phyloP scores from a whole-genome alignment of 305 asterid genomes.

The Andrographis paniculata region DNA sequence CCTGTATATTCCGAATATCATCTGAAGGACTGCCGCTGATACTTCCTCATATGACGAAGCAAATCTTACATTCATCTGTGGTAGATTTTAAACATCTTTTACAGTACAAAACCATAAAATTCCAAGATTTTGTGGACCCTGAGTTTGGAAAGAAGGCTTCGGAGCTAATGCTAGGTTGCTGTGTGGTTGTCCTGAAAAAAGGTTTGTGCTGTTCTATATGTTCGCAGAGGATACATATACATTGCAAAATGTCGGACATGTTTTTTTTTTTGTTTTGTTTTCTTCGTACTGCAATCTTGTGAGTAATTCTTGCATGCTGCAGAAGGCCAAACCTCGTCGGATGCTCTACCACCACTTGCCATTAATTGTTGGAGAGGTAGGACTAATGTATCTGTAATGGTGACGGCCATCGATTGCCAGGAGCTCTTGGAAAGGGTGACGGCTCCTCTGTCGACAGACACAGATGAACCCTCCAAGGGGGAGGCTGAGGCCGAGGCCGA shows the following conservation, averaged over 20 bases:
- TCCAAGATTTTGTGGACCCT: conserved; percentile 61
- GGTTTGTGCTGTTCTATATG: conserved; percentile 28
- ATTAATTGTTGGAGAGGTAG: conserved; percentile 94
- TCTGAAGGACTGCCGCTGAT: conserved; percentile 92
- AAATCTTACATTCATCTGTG: conserved; percentile 56
- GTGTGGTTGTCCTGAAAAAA: conserved; percentile 60
- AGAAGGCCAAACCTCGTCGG: conserved; percentile 36
- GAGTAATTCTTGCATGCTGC: conserved; percentile 13
- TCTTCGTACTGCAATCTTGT: too few species aligned
- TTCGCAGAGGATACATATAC: not conserved
- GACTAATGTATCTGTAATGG: conserved; percentile 69
- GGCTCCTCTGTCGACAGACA: conserved; percentile 23
- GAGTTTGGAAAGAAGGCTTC: conserved; percentile 60
- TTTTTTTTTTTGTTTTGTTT: not conserved
- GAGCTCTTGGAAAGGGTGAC: conserved; percentile 74
- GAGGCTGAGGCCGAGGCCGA: conserved; percentile 14
- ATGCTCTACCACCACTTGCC: conserved; percentile 40
- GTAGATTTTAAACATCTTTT: conserved; percentile 78
- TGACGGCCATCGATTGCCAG: conserved; percentile 69
- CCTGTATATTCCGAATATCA: conserved; percentile 80
- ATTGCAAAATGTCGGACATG: not conserved
- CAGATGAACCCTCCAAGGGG: conserved; percentile 9
- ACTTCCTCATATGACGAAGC: conserved; percentile 75
- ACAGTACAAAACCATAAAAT: conserved; percentile 68
- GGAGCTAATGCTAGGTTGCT: conserved; percentile 66